Evolutionary conservation across 345 rosid species (phyloP).

Genomic region (Murraya koenigii): DNA sequence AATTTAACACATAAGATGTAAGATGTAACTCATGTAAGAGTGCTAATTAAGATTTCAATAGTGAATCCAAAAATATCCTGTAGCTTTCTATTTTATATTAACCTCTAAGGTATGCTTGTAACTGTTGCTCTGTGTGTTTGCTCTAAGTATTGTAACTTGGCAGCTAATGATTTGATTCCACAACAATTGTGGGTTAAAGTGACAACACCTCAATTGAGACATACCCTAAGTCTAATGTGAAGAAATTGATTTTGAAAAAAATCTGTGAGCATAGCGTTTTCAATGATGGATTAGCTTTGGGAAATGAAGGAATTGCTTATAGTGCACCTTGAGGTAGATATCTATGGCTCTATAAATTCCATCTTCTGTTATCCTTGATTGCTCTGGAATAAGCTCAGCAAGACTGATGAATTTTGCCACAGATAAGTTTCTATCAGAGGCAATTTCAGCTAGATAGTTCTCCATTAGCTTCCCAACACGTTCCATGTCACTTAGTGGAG

Average conservation of each 20-base stretch:
- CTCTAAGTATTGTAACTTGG: not conserved
- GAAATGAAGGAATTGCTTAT: not conserved
- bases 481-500: slow-evolving; percentile 56
- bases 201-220: not conserved
- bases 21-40: not conserved
- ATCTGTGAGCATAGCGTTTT: not conserved
- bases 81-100: not conserved
- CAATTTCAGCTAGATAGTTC: slow-evolving; percentile 82
- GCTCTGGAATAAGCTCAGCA: slow-evolving; percentile 80
- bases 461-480: slow-evolving; percentile 88
- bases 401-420: slow-evolving; percentile 61
- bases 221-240: not conserved
- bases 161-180: not conserved
- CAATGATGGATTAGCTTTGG: not conserved
- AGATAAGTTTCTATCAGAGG: slow-evolving; percentile 66
- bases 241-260: not conserved
- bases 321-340: slow-evolving; percentile 84
- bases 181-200: not conserved
- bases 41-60: not conserved
- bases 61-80: not conserved
- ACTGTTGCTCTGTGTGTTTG: no score
- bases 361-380: slow-evolving; percentile 78
- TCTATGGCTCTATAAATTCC: slow-evolving; percentile 88
- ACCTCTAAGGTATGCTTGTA: no score
- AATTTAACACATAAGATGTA: not conserved